Evolutionary conservation across 345 rosid genomes (phyloP).

Genomic region (Dovyalis caffra): DNA sequence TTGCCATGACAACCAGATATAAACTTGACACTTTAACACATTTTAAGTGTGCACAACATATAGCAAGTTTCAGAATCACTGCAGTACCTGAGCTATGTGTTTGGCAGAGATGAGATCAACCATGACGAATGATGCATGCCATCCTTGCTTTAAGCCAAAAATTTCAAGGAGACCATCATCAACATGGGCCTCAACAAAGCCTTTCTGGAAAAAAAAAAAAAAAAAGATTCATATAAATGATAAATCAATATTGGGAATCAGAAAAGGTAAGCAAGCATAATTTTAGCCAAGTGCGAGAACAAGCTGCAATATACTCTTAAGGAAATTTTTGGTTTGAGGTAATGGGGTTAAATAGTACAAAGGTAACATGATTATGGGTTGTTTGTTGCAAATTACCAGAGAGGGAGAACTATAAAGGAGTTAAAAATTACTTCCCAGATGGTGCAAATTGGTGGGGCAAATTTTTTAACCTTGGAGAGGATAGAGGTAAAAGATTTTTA

Average conservation of each 20-base stretch:
- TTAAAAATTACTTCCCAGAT: background rate
- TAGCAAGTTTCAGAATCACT: background rate
- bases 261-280: background rate
- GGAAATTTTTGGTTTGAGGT: background rate
- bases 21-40: background rate
- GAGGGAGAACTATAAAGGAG: background rate
- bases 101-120: slow-evolving; percentile 98
- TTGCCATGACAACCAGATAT: background rate
- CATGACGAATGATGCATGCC: slow-evolving; percentile 99
- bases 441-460: background rate
- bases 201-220: slow-evolving; percentile 49
- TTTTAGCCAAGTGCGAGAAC: background rate
- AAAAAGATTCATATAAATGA: background rate
- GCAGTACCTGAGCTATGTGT: slow-evolving; percentile 88
- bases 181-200: slow-evolving; percentile 90
- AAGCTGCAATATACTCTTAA: background rate
- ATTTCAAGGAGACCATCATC: slow-evolving; percentile 96
- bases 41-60: background rate
- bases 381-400: background rate
- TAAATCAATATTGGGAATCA: background rate
- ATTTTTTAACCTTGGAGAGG: background rate
- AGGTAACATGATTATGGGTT: background rate
- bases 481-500: background rate
- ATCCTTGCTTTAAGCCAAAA: slow-evolving; percentile 93
- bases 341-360: background rate